Evolutionary conservation across 768 basidiomycete species (phyloP).

Genomic region (Cytidiella melzeri): DNA sequence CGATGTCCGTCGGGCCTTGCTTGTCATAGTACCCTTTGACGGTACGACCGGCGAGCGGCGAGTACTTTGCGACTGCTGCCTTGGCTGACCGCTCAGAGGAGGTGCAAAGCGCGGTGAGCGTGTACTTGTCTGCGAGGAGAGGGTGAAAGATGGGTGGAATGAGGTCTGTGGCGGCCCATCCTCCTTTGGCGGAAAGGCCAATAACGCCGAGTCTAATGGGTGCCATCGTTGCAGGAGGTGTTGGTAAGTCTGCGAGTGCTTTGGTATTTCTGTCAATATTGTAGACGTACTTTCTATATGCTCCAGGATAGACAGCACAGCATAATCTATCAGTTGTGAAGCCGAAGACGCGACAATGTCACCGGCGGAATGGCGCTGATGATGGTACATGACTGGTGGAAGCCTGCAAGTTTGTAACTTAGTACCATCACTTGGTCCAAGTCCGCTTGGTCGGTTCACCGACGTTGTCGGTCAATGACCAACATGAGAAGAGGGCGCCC

Average conservation of each 20-base stretch:
- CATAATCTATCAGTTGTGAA: too few species aligned
- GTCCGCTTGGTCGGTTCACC: too few species aligned
- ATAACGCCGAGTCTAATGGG: slow-evolving; percentile 28
- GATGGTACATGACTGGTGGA: too few species aligned
- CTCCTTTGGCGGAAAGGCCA: slow-evolving; percentile 4
- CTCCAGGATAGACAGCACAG: too few species aligned
- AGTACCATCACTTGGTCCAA: too few species aligned
- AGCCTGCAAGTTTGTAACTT: too few species aligned
- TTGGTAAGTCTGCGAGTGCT: not conserved
- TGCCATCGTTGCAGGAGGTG: slow-evolving; percentile 5
- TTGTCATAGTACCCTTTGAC: slow-evolving; percentile 32
- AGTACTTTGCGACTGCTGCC: slow-evolving; percentile 28
- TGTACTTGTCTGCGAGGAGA: slow-evolving; percentile 14
- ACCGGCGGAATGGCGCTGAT: too few species aligned
- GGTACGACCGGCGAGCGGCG: slow-evolving; percentile 16
- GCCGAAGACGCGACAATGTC: too few species aligned
- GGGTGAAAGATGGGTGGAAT: not conserved
- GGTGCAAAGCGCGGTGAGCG: slow-evolving; percentile 31
- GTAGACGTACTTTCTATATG: too few species aligned
- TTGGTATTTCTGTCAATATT: too few species aligned
- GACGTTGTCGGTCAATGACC: too few species aligned
- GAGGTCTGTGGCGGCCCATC: not conserved
- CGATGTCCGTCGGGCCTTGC: slow-evolving; percentile 19
- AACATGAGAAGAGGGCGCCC: too few species aligned
- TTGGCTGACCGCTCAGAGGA: slow-evolving; percentile 25